These are phyloP conservation scores for Diplodia intermedia DNA, from an alignment of 2,329 filamentous ascomycete species.

Conservation along the genomic window DNA sequence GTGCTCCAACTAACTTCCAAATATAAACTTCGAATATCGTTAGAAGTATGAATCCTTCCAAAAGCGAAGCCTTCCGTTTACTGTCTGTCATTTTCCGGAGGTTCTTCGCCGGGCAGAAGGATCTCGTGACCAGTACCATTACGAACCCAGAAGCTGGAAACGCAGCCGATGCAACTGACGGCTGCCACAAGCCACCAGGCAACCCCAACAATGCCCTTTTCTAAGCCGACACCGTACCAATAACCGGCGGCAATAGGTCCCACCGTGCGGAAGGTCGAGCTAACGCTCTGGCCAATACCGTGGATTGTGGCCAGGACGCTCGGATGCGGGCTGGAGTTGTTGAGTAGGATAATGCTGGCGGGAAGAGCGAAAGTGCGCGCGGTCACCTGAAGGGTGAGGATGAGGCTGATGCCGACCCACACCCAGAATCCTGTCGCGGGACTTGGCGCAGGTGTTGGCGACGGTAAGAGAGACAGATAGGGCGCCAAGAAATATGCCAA, in stretches of 20 bases:
- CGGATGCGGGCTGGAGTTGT: slow-evolving; percentile 64
- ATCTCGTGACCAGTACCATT: slow-evolving; percentile 57
- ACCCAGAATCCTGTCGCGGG: slow-evolving; percentile 63
- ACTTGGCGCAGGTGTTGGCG: slow-evolving; percentile 53
- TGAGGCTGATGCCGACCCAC: slow-evolving; percentile 69
- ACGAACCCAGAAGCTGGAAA: slow-evolving; percentile 65
- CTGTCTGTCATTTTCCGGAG: slow-evolving; percentile 23
- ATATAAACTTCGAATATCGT: background rate
- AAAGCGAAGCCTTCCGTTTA: background rate
- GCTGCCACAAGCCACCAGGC: slow-evolving; percentile 65
- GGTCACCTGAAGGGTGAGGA: slow-evolving; percentile 72
- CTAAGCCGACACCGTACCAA: slow-evolving; percentile 61
- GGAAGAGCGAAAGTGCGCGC: slow-evolving; percentile 73
- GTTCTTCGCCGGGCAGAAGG: slow-evolving; percentile 31
- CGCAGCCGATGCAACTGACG: slow-evolving; percentile 64
- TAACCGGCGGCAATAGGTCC: slow-evolving; percentile 63
- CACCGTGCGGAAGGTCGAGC: slow-evolving; percentile 61
- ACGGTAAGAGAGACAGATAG: slow-evolving; percentile 73
- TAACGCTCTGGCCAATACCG: slow-evolving; percentile 64
- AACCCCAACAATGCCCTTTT: slow-evolving; percentile 61
- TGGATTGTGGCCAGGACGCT: slow-evolving; percentile 65
- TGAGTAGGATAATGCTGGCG: slow-evolving; percentile 63
- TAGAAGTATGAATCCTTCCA: background rate
- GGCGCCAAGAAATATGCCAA: slow-evolving; percentile 73
- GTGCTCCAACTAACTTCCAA: background rate